Evolutionary conservation across 805 yeast species (phyloP).

Genomic region (Torulaspora gathmanii): DNA sequence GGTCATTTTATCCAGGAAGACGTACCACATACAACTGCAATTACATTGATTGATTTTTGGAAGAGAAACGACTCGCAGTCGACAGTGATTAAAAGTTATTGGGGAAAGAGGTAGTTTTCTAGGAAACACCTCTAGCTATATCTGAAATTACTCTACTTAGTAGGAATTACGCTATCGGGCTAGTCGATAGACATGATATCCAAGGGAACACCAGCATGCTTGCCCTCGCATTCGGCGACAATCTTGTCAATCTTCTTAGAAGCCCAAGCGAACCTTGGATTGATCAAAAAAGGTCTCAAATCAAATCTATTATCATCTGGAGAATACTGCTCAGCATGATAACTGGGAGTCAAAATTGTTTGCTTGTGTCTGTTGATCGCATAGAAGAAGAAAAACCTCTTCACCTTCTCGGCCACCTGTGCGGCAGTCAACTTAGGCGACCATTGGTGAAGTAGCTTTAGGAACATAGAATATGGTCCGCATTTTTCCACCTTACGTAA

Average conservation of each 20-base stretch:
- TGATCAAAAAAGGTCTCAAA: slow-evolving; percentile 88
- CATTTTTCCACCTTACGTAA: slow-evolving; percentile 88
- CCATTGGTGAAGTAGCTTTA: slow-evolving; percentile 89
- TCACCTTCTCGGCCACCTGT: slow-evolving; percentile 87
- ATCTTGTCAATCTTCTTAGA: slow-evolving; percentile 79
- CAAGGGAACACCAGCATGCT: slow-evolving; percentile 14
- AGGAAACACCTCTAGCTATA: background rate
- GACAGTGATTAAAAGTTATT: slow-evolving; percentile 37
- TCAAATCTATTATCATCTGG: slow-evolving; percentile 98
- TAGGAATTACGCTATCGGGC: background rate
- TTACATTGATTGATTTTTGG: slow-evolving; percentile 46
- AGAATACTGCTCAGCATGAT: slow-evolving; percentile 96
- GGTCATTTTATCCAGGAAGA: slow-evolving; percentile 98
- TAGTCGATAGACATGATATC: slow-evolving; percentile 35
- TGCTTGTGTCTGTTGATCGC: slow-evolving; percentile 95
- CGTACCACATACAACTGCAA: slow-evolving; percentile 61
- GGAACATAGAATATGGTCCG: slow-evolving; percentile 94
- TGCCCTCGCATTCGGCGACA: slow-evolving; percentile 54
- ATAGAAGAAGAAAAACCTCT: slow-evolving; percentile 85
- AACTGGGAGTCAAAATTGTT: slow-evolving; percentile 95
- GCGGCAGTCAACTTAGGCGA: slow-evolving; percentile 75
- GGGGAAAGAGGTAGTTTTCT: slow-evolving; percentile 31
- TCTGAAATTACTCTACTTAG: too few relatives aligned
- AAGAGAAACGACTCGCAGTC: slow-evolving; percentile 38
- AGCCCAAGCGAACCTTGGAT: slow-evolving; percentile 87